Conservation (phyloP, 768 basidiomycete genomes). For the Hortiboletus campestris region DNA sequence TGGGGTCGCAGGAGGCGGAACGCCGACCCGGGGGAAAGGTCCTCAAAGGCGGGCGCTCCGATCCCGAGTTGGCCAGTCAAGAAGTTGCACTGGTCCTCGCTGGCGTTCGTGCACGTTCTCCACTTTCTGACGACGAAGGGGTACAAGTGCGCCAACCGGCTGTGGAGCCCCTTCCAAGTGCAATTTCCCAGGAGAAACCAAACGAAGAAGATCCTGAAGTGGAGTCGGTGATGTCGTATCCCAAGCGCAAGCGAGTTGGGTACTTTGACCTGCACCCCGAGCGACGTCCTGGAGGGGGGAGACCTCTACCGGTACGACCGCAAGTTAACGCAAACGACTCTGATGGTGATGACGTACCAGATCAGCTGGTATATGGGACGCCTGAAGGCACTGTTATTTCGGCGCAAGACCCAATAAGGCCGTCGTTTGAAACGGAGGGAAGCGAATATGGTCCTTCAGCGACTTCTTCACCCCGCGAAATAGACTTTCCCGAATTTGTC, state of each 20-base stretch:
- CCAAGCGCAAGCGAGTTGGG: slow-evolving; percentile 44
- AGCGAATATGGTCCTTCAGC: slow-evolving; percentile 35
- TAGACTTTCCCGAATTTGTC: slow-evolving; percentile 31
- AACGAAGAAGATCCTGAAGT: slow-evolving; percentile 48
- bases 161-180: slow-evolving; percentile 5
- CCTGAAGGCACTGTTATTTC: slow-evolving; percentile 18
- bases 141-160: slow-evolving; percentile 23
- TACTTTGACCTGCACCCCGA: slow-evolving; percentile 84
- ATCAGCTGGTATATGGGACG: slow-evolving; percentile 33
- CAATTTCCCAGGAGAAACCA: slow-evolving; percentile 34
- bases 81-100: slow-evolving; percentile 75
- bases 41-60: slow-evolving; percentile 41
- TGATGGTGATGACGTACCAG: slow-evolving; percentile 36
- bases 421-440: slow-evolving; percentile 33
- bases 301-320: slow-evolving; percentile 23
- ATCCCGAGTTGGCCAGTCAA: slow-evolving; percentile 70
- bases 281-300: slow-evolving; percentile 41
- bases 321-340: slow-evolving; percentile 31
- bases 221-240: slow-evolving; percentile 37
- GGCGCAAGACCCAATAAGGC: slow-evolving; percentile 27
- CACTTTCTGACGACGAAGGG: slow-evolving; percentile 43
- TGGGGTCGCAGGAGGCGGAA: slow-evolving; percentile 57
- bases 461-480: slow-evolving; percentile 26
- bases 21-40: slow-evolving; percentile 26
- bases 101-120: slow-evolving; percentile 40